A percentile compares a stretch with the other conserved stretches of the same genome.
Conservation (phyloP, 2,329 filamentous ascomycete genomes). For the Ceratocystis cubensis region DNA sequence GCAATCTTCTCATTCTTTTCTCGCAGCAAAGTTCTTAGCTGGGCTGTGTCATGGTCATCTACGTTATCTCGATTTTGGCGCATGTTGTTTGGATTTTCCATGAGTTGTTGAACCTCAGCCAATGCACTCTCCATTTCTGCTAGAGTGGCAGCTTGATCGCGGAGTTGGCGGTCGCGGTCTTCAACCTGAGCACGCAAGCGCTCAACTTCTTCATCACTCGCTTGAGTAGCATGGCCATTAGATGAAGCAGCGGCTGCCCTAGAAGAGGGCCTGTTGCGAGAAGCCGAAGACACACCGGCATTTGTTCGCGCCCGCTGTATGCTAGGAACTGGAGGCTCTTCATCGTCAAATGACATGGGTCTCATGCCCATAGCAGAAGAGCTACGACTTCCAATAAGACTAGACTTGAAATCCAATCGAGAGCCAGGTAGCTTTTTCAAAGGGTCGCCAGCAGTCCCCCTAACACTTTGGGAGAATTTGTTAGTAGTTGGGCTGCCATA, state of each 20-base stretch:
- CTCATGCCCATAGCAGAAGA: conserved; percentile 44
- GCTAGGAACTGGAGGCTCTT: conserved; percentile 32
- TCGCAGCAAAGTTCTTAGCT: conserved; percentile 68
- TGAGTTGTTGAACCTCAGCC: conserved; percentile 60
- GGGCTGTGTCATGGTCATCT: conserved; percentile 55
- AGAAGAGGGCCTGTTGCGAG: conserved; percentile 34
- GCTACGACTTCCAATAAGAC: conserved; percentile 44
- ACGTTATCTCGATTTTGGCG: conserved; percentile 35
- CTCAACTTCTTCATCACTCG: conserved; percentile 59
- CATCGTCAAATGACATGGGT: conserved; percentile 40
- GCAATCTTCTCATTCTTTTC: conserved; percentile 97
- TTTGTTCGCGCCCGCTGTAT: conserved; percentile 31
- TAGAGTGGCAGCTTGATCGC: conserved; percentile 70
- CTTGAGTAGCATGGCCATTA: conserved; percentile 45
- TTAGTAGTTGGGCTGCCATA: conserved; percentile 46
- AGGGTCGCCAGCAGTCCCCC: conserved; percentile 48
- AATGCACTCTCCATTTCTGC: conserved; percentile 83
- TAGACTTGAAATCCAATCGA: conserved; percentile 34
- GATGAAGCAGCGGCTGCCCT: conserved; percentile 34
- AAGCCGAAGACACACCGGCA: conserved; percentile 41
- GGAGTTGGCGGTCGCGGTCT: conserved; percentile 76
- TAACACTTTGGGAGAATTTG: conserved; percentile 49
- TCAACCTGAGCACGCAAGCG: conserved; percentile 61
- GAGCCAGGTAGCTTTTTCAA: conserved; percentile 41
- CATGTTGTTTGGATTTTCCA: conserved; percentile 44